phyloP scores from a whole-genome alignment of 2,329 filamentous ascomycete species.

The Zymoseptoria ardabiliae region DNA sequence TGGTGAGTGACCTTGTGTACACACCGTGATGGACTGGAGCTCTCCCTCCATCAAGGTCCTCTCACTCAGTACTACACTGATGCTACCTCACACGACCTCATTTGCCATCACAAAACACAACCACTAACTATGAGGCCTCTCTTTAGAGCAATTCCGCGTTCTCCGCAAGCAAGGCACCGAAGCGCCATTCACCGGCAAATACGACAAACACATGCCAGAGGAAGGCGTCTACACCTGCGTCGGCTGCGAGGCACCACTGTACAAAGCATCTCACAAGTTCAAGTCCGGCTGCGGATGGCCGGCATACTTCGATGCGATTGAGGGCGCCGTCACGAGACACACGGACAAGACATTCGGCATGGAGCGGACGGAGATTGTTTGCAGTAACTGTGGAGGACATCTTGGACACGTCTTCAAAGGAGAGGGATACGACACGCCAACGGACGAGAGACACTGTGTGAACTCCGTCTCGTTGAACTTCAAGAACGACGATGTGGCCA shows the following conservation, averaged over 20 bases:
- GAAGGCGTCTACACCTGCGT: slow-evolving; percentile 80
- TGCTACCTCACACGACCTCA: background rate
- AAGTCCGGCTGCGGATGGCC: slow-evolving; percentile 96
- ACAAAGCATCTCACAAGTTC: slow-evolving; percentile 92
- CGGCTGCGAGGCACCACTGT: slow-evolving; percentile 78
- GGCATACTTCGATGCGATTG: slow-evolving; percentile 92
- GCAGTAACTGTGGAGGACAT: slow-evolving; percentile 88
- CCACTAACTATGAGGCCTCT: slow-evolving; percentile 2
- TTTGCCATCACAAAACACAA: slow-evolving; percentile 26
- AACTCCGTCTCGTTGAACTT: slow-evolving; percentile 91
- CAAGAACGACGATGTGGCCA: slow-evolving; percentile 52
- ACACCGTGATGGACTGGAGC: background rate
- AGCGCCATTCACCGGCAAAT: slow-evolving; percentile 68
- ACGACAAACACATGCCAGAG: slow-evolving; percentile 74
- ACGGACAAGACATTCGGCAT: slow-evolving; percentile 73
- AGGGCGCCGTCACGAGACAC: slow-evolving; percentile 78
- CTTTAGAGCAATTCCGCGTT: slow-evolving; percentile 84
- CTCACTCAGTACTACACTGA: background rate
- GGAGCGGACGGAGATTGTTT: slow-evolving; percentile 85
- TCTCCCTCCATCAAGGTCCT: slow-evolving; percentile 13
- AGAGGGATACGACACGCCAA: slow-evolving; percentile 75
- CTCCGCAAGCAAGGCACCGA: slow-evolving; percentile 91
- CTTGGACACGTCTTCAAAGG: slow-evolving; percentile 89
- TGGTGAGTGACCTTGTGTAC: slow-evolving; percentile 42
- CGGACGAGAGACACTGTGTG: slow-evolving; percentile 94